These are phyloP conservation scores for Monosporascus sp. DNA, from an alignment of 2,329 filamentous ascomycete genomes.

Conservation along the genomic window DNA sequence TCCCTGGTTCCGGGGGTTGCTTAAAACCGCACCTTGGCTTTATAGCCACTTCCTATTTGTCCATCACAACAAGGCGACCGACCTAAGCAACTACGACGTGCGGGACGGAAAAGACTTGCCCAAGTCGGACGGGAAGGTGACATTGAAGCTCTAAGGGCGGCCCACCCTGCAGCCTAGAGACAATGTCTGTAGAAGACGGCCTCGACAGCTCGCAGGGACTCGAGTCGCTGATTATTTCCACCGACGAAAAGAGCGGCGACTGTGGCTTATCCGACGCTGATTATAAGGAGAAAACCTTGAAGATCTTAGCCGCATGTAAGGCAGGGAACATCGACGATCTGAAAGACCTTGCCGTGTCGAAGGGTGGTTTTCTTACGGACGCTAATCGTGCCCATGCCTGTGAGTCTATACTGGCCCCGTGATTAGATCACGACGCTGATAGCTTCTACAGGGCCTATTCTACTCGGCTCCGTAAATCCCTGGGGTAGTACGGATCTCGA, in stretches of 20 bases:
- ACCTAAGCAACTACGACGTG: neutral
- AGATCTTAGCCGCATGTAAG: slow-evolving; percentile 56
- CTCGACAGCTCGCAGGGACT: neutral
- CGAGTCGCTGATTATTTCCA: neutral
- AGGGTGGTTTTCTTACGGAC: slow-evolving; percentile 64
- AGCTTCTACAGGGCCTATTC: slow-evolving; percentile 37
- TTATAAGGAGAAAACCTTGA: slow-evolving; percentile 30
- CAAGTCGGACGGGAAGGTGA: neutral
- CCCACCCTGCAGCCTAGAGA: neutral
- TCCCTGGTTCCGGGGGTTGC: neutral
- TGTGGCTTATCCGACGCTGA: neutral
- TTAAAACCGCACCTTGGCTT: neutral
- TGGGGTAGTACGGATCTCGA: neutral
- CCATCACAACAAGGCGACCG: neutral
- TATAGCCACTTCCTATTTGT: neutral
- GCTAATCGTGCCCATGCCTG: slow-evolving; percentile 68
- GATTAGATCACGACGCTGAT: slow-evolving; percentile 8
- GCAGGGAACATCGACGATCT: slow-evolving; percentile 51
- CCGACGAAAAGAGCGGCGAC: slow-evolving; percentile 1
- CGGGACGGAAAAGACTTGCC: neutral
- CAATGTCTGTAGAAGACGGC: neutral
- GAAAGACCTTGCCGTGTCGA: slow-evolving; percentile 52
- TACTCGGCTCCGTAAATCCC: slow-evolving; percentile 30
- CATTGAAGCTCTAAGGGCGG: neutral
- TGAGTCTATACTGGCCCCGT: slow-evolving; percentile 42